phyloP scores from a whole-genome alignment of 768 basidiomycete genomes.

The Termitomyces sp. region DNA sequence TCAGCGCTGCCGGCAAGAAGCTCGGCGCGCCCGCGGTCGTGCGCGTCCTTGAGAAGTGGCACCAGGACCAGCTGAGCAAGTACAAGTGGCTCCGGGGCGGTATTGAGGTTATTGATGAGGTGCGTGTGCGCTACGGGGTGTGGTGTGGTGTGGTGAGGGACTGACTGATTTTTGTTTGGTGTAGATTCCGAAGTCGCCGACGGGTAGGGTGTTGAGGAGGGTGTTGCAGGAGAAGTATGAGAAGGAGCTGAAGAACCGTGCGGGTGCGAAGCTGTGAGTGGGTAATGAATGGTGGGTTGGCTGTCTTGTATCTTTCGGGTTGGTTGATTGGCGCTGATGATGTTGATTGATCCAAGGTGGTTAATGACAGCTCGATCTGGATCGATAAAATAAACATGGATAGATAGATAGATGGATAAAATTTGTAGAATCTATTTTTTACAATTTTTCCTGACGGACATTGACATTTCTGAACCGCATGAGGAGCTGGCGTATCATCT shows the following conservation, averaged over 20 bases:
- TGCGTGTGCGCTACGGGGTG: slow-evolving; percentile 17
- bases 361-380: too few species aligned
- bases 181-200: slow-evolving; percentile 70
- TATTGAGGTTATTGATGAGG: slow-evolving; percentile 57
- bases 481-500: too few species aligned
- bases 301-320: too few species aligned
- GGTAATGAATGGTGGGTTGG: too few species aligned
- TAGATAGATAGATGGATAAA: too few species aligned
- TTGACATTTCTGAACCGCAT: too few species aligned
- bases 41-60: slow-evolving; percentile 53
- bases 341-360: too few species aligned
- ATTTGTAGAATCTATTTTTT: too few species aligned
- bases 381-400: too few species aligned
- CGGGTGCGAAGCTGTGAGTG: slow-evolving; percentile 26
- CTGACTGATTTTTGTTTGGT: background rate
- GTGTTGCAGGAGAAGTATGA: slow-evolving; percentile 58
- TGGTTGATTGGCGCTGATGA: too few species aligned
- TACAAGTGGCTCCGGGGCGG: slow-evolving; percentile 79
- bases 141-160: background rate
- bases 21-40: slow-evolving; percentile 36
- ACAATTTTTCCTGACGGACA: too few species aligned
- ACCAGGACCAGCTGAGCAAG: slow-evolving; percentile 55
- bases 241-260: slow-evolving; percentile 19
- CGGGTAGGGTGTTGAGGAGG: slow-evolving; percentile 65
- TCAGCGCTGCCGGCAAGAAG: slow-evolving; percentile 49